Evolutionary conservation across 306 rosid genomes (phyloP).

Genomic region (Cercis canadensis): DNA sequence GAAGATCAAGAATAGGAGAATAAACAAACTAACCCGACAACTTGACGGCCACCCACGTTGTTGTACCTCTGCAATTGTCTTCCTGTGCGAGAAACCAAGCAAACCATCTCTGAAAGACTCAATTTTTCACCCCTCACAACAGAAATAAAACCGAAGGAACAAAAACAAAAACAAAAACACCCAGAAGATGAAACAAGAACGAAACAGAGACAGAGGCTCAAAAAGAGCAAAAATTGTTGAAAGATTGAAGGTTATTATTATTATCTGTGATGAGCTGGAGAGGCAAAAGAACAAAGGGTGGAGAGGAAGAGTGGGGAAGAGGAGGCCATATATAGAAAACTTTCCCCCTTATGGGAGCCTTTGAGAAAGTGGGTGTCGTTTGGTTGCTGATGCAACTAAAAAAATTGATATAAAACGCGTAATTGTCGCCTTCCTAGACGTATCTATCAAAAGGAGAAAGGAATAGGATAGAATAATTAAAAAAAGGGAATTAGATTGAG

Average conservation of each 20-base stretch:
- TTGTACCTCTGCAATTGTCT: slow-evolving; percentile 87
- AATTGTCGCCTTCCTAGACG: slow-evolving; percentile 32
- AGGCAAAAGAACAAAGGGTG: neutral
- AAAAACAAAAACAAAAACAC: neutral
- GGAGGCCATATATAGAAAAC: slow-evolving; percentile 33
- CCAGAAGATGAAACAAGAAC: neutral
- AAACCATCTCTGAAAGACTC: slow-evolving; percentile 52
- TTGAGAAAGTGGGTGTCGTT: neutral
- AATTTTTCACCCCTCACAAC: neutral
- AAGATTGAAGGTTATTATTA: neutral
- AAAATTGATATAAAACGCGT: slow-evolving; percentile 36
- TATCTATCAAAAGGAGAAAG: neutral
- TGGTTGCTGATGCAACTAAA: neutral
- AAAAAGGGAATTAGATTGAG: neutral
- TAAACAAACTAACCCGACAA: slow-evolving; percentile 70
- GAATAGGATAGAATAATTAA: neutral
- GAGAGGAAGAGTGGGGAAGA: slow-evolving; percentile 28
- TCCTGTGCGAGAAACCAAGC: slow-evolving; percentile 87
- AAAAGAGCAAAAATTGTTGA: neutral
- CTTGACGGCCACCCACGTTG: slow-evolving; percentile 91
- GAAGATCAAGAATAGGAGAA: neutral
- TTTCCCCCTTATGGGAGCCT: neutral
- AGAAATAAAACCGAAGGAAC: neutral
- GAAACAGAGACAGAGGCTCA: too few relatives aligned
- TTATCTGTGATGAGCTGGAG: neutral